Conservation (phyloP, 176 grass and related monocot species). For the Alopecurus myosuroides region DNA sequence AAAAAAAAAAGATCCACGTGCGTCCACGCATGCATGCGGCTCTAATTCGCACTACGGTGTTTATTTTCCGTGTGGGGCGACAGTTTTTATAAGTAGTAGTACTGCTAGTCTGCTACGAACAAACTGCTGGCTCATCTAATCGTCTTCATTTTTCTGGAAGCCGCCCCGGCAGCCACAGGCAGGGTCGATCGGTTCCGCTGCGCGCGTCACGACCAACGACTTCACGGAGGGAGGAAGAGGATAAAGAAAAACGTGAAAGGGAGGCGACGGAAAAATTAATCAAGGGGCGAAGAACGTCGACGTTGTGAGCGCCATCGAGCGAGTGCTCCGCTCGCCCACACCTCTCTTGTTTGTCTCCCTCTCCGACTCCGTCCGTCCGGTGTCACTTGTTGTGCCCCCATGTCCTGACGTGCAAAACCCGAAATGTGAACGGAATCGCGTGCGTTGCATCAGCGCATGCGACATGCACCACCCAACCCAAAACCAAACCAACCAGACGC, state of each 20-base stretch:
- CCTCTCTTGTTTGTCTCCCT: neutral
- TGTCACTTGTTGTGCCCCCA: neutral
- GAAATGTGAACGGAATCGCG: too few species aligned
- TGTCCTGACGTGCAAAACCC: too few species aligned
- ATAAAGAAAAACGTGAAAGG: neutral
- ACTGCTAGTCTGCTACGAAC: too few species aligned
- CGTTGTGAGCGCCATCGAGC: neutral
- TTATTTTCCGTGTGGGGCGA: too few species aligned
- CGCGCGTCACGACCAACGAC: neutral
- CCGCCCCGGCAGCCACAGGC: neutral
- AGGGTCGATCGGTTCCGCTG: neutral
- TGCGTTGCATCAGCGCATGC: too few species aligned
- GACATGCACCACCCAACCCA: too few species aligned
- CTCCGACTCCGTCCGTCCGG: neutral
- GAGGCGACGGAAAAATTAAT: neutral
- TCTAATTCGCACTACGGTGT: too few species aligned
- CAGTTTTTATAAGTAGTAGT: too few species aligned
- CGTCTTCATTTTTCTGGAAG: neutral
- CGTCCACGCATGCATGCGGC: neutral
- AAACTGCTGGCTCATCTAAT: neutral
- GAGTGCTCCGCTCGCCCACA: neutral
- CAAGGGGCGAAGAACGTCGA: neutral
- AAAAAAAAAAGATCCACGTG: neutral
- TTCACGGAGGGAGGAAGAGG: neutral
- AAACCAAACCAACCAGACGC: too few species aligned